Evolutionary conservation across 2,329 filamentous ascomycete species (phyloP).

Genomic region (Fusarium sambucinum): DNA sequence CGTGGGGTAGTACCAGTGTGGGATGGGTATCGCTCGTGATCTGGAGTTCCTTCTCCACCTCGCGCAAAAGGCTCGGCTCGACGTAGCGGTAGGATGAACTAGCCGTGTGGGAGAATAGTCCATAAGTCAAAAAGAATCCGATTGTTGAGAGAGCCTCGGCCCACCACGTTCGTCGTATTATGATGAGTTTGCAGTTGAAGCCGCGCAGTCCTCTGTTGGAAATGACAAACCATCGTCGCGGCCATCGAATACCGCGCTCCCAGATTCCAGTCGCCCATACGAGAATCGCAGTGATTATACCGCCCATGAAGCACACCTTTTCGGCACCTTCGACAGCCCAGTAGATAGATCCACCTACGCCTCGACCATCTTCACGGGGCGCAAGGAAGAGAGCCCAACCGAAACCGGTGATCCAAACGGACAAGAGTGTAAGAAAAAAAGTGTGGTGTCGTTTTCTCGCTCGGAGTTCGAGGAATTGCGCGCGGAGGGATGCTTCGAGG

Average conservation of each 20-base stretch:
- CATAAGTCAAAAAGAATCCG: constrained; percentile 83
- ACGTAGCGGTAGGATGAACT: constrained; percentile 82
- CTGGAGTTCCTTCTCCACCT: constrained; percentile 70
- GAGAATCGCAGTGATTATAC: constrained; percentile 85
- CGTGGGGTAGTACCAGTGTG: constrained; percentile 57
- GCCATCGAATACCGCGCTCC: constrained; percentile 95
- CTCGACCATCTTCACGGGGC: constrained; percentile 93
- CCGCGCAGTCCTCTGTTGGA: constrained; percentile 89
- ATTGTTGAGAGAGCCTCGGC: constrained; percentile 79
- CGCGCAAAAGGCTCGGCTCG: constrained; percentile 71
- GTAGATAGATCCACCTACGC: constrained; percentile 93
- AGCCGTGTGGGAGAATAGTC: constrained; percentile 74
- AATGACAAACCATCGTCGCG: constrained; percentile 87
- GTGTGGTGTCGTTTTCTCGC: constrained; percentile 91
- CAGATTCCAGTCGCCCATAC: constrained; percentile 97
- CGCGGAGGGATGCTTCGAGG: constrained; percentile 91
- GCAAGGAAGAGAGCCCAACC: constrained; percentile 91
- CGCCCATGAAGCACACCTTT: constrained; percentile 91
- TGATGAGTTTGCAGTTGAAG: constrained; percentile 96
- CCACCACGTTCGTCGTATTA: constrained; percentile 86
- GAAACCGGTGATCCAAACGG: constrained; percentile 85
- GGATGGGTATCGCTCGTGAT: constrained; percentile 58
- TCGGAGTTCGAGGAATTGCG: constrained; percentile 91
- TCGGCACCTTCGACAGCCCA: constrained; percentile 93
- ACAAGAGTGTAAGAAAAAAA: constrained; percentile 86